Conservation (phyloP, 176 grass and related monocot species). For the Luzula sylvatica region DNA sequence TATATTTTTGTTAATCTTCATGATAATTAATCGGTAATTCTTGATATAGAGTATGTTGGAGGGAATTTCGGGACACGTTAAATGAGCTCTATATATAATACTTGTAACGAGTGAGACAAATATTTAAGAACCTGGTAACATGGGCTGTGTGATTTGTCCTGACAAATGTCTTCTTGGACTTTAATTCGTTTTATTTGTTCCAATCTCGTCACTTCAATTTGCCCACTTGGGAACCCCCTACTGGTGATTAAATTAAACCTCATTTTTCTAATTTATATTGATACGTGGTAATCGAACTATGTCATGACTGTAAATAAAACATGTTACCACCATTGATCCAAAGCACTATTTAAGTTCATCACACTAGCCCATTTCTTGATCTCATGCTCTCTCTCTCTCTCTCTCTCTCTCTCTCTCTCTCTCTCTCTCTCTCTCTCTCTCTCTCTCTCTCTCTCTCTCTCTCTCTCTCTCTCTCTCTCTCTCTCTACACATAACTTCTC, state of each 20-base stretch:
- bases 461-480: slow-evolving; percentile 3
- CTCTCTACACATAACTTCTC: slow-evolving; percentile 10
- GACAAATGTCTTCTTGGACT: slow-evolving; percentile 32
- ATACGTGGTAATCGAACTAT: too few species aligned
- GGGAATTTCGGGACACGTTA: too few species aligned
- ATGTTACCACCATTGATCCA: slow-evolving; percentile 16
- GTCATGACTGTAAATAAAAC: too few species aligned
- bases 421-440: slow-evolving; percentile 3
- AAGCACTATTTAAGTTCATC: slow-evolving; percentile 56
- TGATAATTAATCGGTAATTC: too few species aligned
- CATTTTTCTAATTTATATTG: background rate
- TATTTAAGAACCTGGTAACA: slow-evolving; percentile 48
- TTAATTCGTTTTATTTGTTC: slow-evolving; percentile 28
- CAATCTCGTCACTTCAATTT: slow-evolving; percentile 27
- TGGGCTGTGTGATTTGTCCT: slow-evolving; percentile 50
- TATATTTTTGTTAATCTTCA: too few species aligned
- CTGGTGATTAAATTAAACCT: background rate
- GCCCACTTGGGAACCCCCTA: too few species aligned
- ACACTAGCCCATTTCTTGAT: slow-evolving; percentile 37
- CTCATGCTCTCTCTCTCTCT: slow-evolving; percentile 27
- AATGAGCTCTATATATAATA: background rate
- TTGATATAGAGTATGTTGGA: too few species aligned
- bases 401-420: background rate
- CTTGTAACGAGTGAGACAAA: slow-evolving; percentile 2
- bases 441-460: background rate